Evolutionary conservation across 2,329 filamentous ascomycete species (phyloP).

Genomic region (Pseudocercospora crystallina): DNA sequence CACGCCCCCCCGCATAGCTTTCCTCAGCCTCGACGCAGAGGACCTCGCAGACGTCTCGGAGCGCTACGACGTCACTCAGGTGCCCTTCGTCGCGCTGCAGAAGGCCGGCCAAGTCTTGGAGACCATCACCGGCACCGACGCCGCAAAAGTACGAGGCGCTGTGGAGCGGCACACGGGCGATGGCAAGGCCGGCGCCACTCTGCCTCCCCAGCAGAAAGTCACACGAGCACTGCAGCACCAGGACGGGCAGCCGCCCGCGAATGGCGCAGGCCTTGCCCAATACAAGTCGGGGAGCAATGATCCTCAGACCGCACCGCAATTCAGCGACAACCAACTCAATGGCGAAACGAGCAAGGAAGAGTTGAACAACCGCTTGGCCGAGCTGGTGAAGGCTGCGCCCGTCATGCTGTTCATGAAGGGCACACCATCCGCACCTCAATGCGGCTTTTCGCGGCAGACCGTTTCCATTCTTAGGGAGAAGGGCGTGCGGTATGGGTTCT

Average conservation of each 20-base stretch:
- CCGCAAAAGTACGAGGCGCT: conserved; percentile 76
- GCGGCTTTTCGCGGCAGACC: conserved; percentile 88
- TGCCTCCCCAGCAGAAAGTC: conserved; percentile 44
- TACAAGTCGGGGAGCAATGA: conserved; percentile 47
- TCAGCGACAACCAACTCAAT: conserved; percentile 41
- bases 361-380: conserved; percentile 73
- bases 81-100: conserved; percentile 85
- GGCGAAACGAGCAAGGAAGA: conserved; percentile 69
- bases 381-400: conserved; percentile 89
- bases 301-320: conserved; percentile 49
- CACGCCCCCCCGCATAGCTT: conserved; percentile 66
- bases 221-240: conserved; percentile 15
- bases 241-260: conserved; percentile 22
- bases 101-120: conserved; percentile 74
- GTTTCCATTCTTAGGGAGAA: conserved; percentile 84
- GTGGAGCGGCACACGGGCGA: conserved; percentile 74
- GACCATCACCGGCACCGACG: conserved; percentile 86
- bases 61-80: conserved; percentile 88
- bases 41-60: conserved; percentile 90
- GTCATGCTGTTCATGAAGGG: conserved; percentile 99
- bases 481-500: conserved; percentile 95
- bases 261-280: conserved; percentile 38
- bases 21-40: conserved; percentile 91
- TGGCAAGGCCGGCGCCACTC: conserved; percentile 35
- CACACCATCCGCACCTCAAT: conserved; percentile 82